Evolutionary conservation across 257 asterid species (phyloP).

Genomic region (Coffea eugenioides): DNA sequence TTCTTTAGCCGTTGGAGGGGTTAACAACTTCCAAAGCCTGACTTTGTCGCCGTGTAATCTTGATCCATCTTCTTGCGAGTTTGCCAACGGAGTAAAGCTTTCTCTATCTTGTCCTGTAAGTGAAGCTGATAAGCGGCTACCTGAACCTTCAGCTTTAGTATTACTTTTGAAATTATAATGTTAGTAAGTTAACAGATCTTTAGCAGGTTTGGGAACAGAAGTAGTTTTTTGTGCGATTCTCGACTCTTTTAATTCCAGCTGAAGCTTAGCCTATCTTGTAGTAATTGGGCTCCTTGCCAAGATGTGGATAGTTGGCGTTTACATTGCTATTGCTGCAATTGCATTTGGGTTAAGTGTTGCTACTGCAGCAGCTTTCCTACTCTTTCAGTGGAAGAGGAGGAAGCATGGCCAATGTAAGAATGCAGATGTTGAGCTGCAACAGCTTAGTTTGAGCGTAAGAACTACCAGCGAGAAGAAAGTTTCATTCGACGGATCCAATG

Average conservation of each 20-base stretch:
- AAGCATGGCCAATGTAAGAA: conserved; percentile 14
- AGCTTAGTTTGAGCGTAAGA: conserved; percentile 61
- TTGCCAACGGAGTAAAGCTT: conserved; percentile 16
- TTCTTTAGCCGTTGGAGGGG: conserved; percentile 51
- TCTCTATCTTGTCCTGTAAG: conserved; percentile 32
- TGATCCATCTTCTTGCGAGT: conserved; percentile 33
- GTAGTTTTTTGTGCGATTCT: conserved; percentile 25
- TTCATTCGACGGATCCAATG: conserved; percentile 41
- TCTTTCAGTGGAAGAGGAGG: conserved; percentile 34
- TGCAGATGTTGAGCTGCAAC: conserved; percentile 59
- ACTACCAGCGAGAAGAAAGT: conserved; percentile 73
- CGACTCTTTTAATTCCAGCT: conserved; percentile 53
- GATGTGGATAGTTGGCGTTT: conserved; percentile 46
- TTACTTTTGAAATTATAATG: conserved; percentile 37
- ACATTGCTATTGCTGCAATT: conserved; percentile 33
- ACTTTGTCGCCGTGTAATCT: conserved; percentile 26
- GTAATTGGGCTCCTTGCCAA: conserved; percentile 12
- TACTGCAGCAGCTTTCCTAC: conserved; percentile 37
- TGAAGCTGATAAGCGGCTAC: conserved; percentile 42
- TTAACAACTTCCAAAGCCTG: conserved; percentile 45
- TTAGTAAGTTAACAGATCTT: conserved; percentile 32
- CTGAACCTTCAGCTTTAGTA: conserved; percentile 37
- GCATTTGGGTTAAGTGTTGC: conserved; percentile 34
- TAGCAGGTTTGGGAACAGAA: conserved; percentile 26
- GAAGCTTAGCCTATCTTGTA: conserved; percentile 28